phyloP scores from a whole-genome alignment of 306 rosid species.

The Bauhinia variegata region DNA sequence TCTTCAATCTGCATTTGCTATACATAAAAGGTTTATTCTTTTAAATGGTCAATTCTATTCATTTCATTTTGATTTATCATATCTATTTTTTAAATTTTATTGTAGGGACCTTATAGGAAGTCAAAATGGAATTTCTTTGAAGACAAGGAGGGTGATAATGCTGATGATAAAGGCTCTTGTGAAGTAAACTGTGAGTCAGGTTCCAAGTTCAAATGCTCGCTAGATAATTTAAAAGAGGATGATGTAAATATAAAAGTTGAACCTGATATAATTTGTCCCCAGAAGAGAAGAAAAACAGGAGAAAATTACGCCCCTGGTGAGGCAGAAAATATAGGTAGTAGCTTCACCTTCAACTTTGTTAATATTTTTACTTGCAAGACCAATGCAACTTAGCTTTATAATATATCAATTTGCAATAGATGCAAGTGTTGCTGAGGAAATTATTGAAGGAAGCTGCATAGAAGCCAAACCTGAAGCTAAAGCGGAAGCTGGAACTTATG shows the following conservation, averaged over 20 bases:
- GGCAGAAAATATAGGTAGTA: slow-evolving; percentile 62
- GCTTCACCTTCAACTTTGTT: slow-evolving; percentile 15
- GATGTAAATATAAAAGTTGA: slow-evolving; percentile 42
- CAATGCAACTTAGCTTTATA: slow-evolving; percentile 31
- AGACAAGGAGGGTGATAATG: slow-evolving; percentile 44
- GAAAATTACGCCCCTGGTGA: slow-evolving; percentile 39
- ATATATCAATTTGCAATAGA: slow-evolving; percentile 41
- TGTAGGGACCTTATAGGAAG: slow-evolving; percentile 45
- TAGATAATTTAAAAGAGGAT: slow-evolving; percentile 43
- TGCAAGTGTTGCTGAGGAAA: slow-evolving; percentile 39
- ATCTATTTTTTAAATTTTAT: neutral
- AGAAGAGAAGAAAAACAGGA: slow-evolving; percentile 65
- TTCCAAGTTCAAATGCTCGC: slow-evolving; percentile 50
- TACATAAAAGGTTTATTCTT: neutral
- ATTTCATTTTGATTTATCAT: slow-evolving; percentile 20
- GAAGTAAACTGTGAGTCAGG: slow-evolving; percentile 41
- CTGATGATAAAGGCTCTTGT: slow-evolving; percentile 55
- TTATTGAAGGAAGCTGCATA: slow-evolving; percentile 37
- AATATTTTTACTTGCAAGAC: slow-evolving; percentile 21
- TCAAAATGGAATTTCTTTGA: slow-evolving; percentile 48
- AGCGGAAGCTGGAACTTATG: slow-evolving; percentile 41
- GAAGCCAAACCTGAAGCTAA: slow-evolving; percentile 55
- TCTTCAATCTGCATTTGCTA: slow-evolving; percentile 2
- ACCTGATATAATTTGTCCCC: slow-evolving; percentile 56
- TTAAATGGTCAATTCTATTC: neutral